Base-by-base conservation (phyloP, 176 grass and related monocot species). In the Alopecurus myosuroides region DNA sequence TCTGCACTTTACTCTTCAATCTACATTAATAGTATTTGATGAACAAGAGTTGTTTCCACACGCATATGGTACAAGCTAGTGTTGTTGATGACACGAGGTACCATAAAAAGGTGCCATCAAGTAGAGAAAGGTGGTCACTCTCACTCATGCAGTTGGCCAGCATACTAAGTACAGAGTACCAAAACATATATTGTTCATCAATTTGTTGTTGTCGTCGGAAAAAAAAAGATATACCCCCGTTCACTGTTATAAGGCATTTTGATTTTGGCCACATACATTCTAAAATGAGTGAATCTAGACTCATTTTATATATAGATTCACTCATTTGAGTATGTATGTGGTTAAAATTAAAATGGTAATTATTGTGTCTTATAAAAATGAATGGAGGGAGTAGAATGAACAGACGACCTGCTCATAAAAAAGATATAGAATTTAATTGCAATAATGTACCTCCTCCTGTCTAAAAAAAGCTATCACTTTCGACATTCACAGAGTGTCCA, bases 41-140 rank as follows among this genome's bases (percentile, higher is more conserved):
- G 78, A 64, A 45, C 33, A 86, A 62, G 42, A 64, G 44, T 62
- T 78, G 72, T 37, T 78, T 17, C 76, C 62, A 72, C 82, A 86
- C 22, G 73, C 55, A 62, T 86, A 86, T 25, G 2, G 71, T 89
- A 60, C 81, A 11, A 50, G n/a, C 46, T 49, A 15, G 46, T 49
- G 5, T 4, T 78, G 36, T 77, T 86, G 7, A 86, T 79, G 28
- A 7, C 79, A 48, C 28, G 31, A 51, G 35, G 83, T 73, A 65
- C 44, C 77, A 28, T 78, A 67, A 86, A 86, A 82, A 82, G 72
- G 62, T 77, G 77, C 51, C 81, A 31, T 63, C 70, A 82, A 82
- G 33, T n/a, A 78, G 78, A 78, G 72, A 89, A 46, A 71, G 52
- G 52, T 71, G 52, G 26, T 74, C 87, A 68, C 76, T 68, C 45